phyloP scores from a whole-genome alignment of 2,329 filamentous ascomycete genomes.

The Sclerotinia subarctica region DNA sequence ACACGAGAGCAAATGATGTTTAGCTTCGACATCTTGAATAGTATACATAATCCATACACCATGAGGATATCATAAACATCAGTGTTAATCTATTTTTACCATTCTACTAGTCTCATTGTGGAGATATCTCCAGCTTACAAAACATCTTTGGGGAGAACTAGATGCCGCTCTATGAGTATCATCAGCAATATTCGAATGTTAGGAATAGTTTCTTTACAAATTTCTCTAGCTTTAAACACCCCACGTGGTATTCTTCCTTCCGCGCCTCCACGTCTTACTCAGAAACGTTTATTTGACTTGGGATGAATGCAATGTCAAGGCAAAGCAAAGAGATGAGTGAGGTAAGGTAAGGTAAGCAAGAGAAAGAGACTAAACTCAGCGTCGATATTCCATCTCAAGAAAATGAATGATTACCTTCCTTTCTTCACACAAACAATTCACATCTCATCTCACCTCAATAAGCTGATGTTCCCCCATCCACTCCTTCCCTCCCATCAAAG shows the following conservation, averaged over 20 bases:
- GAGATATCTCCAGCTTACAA: constrained; percentile 38
- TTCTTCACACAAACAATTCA: constrained; percentile 22
- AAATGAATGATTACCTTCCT: constrained; percentile 38
- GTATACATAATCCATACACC: background rate
- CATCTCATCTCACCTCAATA: constrained; percentile 9
- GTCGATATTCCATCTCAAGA: constrained; percentile 40
- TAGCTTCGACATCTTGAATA: constrained; percentile 7
- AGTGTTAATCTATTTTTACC: constrained; percentile 29
- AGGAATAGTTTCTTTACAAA: background rate
- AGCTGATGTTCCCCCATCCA: background rate
- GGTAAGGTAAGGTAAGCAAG: background rate
- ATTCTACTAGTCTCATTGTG: constrained; percentile 42
- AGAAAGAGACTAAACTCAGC: background rate
- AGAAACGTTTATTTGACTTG: constrained; percentile 11
- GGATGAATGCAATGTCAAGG: constrained; percentile 8
- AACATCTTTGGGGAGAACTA: constrained; percentile 32
- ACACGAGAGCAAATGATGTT: constrained; percentile 44
- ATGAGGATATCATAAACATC: background rate
- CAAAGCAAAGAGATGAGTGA: background rate
- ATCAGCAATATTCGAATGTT: constrained; percentile 17
- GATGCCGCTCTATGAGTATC: constrained; percentile 26
- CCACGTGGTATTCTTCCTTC: background rate
- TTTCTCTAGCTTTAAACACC: constrained; percentile 2
- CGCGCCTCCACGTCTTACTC: background rate
- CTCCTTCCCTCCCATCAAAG: background rate